Conservation (phyloP, 1,139 yeast genomes). For the Sugiyamaella grinbergsii region DNA sequence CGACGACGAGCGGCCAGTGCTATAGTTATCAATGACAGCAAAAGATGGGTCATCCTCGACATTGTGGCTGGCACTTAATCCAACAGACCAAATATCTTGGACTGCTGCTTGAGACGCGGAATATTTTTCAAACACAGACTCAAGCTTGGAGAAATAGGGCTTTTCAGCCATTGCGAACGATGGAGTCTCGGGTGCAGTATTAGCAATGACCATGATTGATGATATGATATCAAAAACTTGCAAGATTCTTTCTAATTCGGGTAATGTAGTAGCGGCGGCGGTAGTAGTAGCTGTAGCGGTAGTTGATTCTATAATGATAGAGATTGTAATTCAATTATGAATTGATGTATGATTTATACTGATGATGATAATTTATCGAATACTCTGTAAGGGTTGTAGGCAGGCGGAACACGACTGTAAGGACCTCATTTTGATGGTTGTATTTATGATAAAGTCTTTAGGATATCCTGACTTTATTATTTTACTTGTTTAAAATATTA, state of each 20-base stretch:
- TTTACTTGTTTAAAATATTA: slow-evolving; percentile 13
- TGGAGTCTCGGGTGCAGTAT: slow-evolving; percentile 3
- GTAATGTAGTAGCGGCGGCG: slow-evolving; percentile 9
- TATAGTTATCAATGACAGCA: slow-evolving; percentile 20
- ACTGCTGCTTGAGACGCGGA: slow-evolving; percentile 38
- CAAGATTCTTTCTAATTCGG: slow-evolving; percentile 16
- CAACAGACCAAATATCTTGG: slow-evolving; percentile 33
- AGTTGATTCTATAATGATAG: slow-evolving; percentile 1
- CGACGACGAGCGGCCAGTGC: slow-evolving; percentile 19
- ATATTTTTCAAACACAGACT: slow-evolving; percentile 39
- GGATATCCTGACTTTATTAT: slow-evolving; percentile 19
- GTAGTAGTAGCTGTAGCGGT: slow-evolving; percentile 1
- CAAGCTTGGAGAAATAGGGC: slow-evolving; percentile 33
- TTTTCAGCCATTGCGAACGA: slow-evolving; percentile 9
- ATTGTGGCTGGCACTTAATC: slow-evolving; percentile 26
- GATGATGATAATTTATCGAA: slow-evolving; percentile 14
- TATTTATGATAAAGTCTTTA: slow-evolving; percentile 16
- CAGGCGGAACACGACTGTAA: slow-evolving; percentile 21
- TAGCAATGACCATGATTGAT: slow-evolving; percentile 20
- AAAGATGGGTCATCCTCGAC: slow-evolving; percentile 24
- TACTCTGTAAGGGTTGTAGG: slow-evolving; percentile 20
- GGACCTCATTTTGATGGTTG: slow-evolving; percentile 25
- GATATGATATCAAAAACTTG: slow-evolving; percentile 12
- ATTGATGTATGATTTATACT: neutral
- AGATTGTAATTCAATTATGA: neutral